Base-by-base conservation (phyloP, 2,329 filamentous ascomycete genomes). In the Tolypocladium album region DNA sequence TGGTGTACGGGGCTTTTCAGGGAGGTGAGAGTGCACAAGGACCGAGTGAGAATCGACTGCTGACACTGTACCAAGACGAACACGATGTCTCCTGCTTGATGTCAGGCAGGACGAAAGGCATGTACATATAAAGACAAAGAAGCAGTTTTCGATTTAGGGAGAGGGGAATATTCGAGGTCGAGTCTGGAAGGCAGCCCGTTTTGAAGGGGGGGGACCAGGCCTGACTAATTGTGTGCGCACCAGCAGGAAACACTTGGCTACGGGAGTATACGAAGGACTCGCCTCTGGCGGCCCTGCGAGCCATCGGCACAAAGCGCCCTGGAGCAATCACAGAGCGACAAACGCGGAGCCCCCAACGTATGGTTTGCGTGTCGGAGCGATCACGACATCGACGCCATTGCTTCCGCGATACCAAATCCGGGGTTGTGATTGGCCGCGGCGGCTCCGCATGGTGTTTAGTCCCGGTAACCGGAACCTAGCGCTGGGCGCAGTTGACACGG, bases 351-450 rank as follows among this genome's bases (percentile, higher is more conserved):
- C 64, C 67, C 59, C 60, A 62, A 65, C 60, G 68, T 67, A 63
- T 63, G 64, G 67, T 70, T 66, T 68, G 66, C 62, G 68, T 70
- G 67, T 69, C 68, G 69, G 70, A 73, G 67, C 70, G 74, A 79
- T 79, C 77, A 79, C 78, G 77, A 79, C 78, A 79, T 79, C 77
- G 72, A 74, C 76, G 76, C 77, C 78, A 79, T 74, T 63, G 71
- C 77, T 76, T 76, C 78, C 76, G 75, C 75, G 75, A 77, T 74
- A 70, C 66, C 67, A 63, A 39, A 55, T 6, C 31, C 40, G 60
- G 57, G 61, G 61, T 64, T 62, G 61, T 75, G 70, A 77, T 76
- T 78, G 75, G 74, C 56, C 61, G 59, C 57, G 42, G 59, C 58
- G 61, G 62, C 62, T 62, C 64, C 62, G 64, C 63, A 55, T 65